Evolutionary conservation across 73 alveolate genomes (phyloP), one percentile per base, ranked within the genome.

Genomic region (Paramecium caudatum): DNA sequence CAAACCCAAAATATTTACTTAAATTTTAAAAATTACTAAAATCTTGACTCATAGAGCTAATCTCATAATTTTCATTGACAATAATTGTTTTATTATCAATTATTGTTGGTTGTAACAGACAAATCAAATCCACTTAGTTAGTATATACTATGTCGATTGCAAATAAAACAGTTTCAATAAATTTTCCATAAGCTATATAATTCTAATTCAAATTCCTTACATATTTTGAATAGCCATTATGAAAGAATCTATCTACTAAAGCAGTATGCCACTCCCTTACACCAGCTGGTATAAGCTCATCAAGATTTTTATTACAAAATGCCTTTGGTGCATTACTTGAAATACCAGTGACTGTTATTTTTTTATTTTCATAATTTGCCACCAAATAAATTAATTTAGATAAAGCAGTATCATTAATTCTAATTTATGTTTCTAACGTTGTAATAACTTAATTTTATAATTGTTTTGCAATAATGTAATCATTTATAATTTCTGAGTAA

Each of bases 401-500:
- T n/a, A 36, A 65, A 7, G 34, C 17, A 7, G 32, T 25, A 33
- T 65, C 83, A 33, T 30, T 33, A 33, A 65, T 25, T 65, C 34
- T 65, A 30, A 30, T 33, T 65, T 65, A 30, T 0, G 83, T 65
- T 33, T 65, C 83, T 33, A 32, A 13, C 2, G 83, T 32, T 13
- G 49, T 65, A 10, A 33, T 8, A 30, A 65, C 16, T 12, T 30
- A 32, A 65, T 23, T 33, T 33, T 33, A 65, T 10, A 65, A 16
- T 36, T 65, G 17, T 13, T 65, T 0, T 12, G 61, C 83, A 1
- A 8, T 13, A 1, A 65, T 30, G 5, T 32, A 65, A 65, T 65
- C 83, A 65, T 65, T 65, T 8, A 65, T n/a, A 3, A 65, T 65
- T 36, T 65, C 83, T 3, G 83, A 10, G n/a, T 32, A 65, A 33